Evolutionary conservation across 805 yeast species (phyloP), one percentile per base, ranked within the genome.

Genomic region (Candida quercuum): DNA sequence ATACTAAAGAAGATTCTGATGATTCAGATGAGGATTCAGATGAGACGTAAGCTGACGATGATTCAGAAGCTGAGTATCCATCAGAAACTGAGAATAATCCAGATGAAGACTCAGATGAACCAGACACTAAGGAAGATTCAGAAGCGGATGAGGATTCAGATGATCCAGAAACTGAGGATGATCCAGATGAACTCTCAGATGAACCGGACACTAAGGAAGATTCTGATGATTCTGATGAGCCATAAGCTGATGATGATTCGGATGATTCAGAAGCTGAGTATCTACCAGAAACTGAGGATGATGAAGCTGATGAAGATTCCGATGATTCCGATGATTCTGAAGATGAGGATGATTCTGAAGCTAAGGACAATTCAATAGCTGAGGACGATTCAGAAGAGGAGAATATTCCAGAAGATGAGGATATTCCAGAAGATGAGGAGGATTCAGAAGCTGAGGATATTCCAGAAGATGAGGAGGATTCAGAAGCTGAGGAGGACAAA

Each of bases 41-140:
- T 15, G 37, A 34, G 32, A 18, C n/a, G 26, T n/a, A 13, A n/a
- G 20, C 25, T 16, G 39, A 30, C 21, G 35, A 19, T 11, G 40
- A 28, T 10, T 19, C 11, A 23, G 26, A 14, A 26, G 17, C 7
- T 26, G 25, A 23, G 22, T 33, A 17, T 20, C 29, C 23, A 13
- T 22, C 18, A 21, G 26, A 26, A 18, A 18, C 31, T 28, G 34
- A 7, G 19, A 14, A 24, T 16, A 19, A 16, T 18, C 15, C 17
- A 23, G 6, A 22, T 16, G 17, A n/a, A 6, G 36, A 25, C 30
- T 6, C 10, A 6, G 13, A 24, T 21, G 28, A 15, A 13, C 18
- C 15, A 6, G 29, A 15, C 7, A 30, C n/a, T 16, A 17, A 21
- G 16, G 28, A 16, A 21, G 15, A 24, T 14, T 22, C 24, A 17